Evolutionary conservation across 306 rosid species (phyloP).

Genomic region (Citrullus mucosospermus): DNA sequence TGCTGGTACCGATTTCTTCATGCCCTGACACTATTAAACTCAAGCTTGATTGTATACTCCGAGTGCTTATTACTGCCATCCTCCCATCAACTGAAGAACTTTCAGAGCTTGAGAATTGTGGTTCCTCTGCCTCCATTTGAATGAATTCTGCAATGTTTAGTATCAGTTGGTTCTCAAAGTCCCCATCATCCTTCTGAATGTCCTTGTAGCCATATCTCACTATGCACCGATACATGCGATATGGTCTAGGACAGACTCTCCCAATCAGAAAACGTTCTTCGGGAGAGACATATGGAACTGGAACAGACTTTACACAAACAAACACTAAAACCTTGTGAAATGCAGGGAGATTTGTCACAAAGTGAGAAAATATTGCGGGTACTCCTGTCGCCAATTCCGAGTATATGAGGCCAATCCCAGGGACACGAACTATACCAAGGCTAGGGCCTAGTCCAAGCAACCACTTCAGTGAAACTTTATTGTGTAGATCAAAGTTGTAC

Average conservation of each 20-base stretch:
- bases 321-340: conserved; percentile 75
- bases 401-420: conserved; percentile 82
- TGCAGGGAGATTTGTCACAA: conserved; percentile 84
- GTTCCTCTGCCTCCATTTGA: conserved; percentile 71
- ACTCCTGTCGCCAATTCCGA: conserved; percentile 77
- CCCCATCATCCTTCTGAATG: conserved; percentile 62
- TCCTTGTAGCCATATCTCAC: conserved; percentile 85
- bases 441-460: conserved; percentile 74
- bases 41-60: conserved; percentile 28
- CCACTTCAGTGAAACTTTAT: conserved; percentile 84
- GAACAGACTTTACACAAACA: conserved; percentile 79
- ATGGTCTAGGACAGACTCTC: conserved; percentile 61
- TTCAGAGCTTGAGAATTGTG: conserved; percentile 49
- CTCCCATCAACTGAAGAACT: conserved; percentile 57
- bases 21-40: conserved; percentile 32
- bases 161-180: conserved; percentile 71
- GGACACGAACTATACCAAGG: conserved; percentile 85
- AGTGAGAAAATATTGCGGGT: conserved; percentile 83
- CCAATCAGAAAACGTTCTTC: conserved; percentile 86
- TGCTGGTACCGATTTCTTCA: conserved; percentile 25
- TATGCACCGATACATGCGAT: conserved; percentile 79
- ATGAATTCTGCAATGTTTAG: conserved; percentile 77
- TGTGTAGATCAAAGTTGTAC: conserved; percentile 65
- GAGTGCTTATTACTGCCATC: conserved; percentile 72
- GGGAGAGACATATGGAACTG: conserved; percentile 69